Conservation (phyloP, 2,329 filamentous ascomycete genomes). For the Fusarium devonianum region DNA sequence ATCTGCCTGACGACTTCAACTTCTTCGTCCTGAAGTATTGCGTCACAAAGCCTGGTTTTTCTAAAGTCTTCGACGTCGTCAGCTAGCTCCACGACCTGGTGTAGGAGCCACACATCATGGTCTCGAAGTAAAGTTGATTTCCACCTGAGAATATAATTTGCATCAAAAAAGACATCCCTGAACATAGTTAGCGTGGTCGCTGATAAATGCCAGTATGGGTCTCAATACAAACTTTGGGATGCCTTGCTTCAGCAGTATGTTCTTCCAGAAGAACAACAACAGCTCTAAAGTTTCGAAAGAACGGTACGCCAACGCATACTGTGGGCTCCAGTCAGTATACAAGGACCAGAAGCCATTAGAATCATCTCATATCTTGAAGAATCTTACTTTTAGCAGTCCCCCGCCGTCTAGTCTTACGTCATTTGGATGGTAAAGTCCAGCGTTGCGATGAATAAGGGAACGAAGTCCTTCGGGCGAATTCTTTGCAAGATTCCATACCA, state of each 20-base stretch:
- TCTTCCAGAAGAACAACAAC: background rate
- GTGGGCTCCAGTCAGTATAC: background rate
- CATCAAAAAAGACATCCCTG: no score
- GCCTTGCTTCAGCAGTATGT: conserved; percentile 1
- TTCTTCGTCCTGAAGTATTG: background rate
- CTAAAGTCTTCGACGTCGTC: background rate
- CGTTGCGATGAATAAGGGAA: no score
- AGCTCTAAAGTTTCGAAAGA: background rate
- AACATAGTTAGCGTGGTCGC: background rate
- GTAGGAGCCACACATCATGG: background rate
- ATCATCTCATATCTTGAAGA: no score
- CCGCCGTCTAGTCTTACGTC: background rate
- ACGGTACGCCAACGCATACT: background rate
- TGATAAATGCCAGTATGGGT: no score
- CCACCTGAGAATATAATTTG: background rate
- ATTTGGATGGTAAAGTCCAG: background rate
- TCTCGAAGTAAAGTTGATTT: no score
- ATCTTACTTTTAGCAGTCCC: background rate
- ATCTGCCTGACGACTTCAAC: background rate
- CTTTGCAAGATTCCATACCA: rapidly evolving
- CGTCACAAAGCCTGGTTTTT: background rate
- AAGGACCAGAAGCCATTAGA: no score
- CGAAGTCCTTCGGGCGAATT: background rate
- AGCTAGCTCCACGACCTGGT: background rate
- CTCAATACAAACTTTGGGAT: background rate